phyloP scores from a whole-genome alignment of 805 yeast genomes.

The Metschnikowia matae region DNA sequence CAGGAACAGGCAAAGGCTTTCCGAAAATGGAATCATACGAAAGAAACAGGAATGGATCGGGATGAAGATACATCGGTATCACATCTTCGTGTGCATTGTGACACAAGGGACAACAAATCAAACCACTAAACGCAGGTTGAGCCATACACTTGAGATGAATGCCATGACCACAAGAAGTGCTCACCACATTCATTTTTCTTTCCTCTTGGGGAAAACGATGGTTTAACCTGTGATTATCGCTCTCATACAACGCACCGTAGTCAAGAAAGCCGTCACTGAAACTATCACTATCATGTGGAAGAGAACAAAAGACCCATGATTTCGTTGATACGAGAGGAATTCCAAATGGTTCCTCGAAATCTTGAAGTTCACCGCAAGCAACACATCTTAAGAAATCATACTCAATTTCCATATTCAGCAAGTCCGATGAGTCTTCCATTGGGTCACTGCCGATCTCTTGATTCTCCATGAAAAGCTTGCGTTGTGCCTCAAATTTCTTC shows the following conservation, averaged over 20 bases:
- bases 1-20: neutral
- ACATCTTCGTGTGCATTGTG: constrained; percentile 34
- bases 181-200: neutral
- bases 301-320: constrained; percentile 48
- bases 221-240: neutral
- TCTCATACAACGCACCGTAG: neutral
- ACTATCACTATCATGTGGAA: constrained; percentile 27
- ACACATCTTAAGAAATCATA: constrained; percentile 17
- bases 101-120: constrained; percentile 48
- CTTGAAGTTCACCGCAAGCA: constrained; percentile 23
- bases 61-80: neutral
- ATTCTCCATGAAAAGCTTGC: constrained; percentile 42
- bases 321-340: constrained; percentile 49
- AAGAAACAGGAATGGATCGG: neutral
- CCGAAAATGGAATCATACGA: neutral
- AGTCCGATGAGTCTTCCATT: neutral
- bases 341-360: constrained; percentile 48
- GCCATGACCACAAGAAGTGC: constrained; percentile 45
- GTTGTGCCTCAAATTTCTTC: constrained; percentile 57
- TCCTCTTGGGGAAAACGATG: constrained; percentile 20
- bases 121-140: constrained; percentile 11
- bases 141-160: constrained; percentile 46
- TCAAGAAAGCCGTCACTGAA: constrained; percentile 21
- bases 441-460: neutral
- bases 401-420: neutral